Evolutionary conservation across 2,329 filamentous ascomycete species (phyloP).

Genomic region (Ophiostoma fasciatum): DNA sequence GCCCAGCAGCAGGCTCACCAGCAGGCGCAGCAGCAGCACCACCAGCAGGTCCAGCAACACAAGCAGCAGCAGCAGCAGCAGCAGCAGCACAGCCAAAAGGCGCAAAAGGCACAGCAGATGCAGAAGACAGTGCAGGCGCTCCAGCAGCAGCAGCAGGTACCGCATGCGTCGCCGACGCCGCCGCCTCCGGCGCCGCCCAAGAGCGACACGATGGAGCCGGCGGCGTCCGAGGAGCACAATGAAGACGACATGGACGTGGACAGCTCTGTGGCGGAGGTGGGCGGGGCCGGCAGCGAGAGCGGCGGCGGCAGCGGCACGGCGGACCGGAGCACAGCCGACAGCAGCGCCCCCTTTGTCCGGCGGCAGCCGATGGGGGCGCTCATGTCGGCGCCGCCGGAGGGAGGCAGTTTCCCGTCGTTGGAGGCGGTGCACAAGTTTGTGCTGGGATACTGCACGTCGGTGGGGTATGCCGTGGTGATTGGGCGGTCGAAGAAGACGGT

Average conservation of each 20-base stretch:
- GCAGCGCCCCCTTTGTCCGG: slow-evolving; percentile 30
- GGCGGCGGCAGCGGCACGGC: too few species aligned
- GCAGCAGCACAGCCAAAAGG: slow-evolving; percentile 11
- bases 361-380: slow-evolving; percentile 40
- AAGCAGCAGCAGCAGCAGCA: slow-evolving; percentile 15
- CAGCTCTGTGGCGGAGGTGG: slow-evolving; percentile 13
- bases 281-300: slow-evolving; percentile 18
- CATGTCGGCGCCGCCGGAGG: slow-evolving; percentile 50
- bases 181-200: slow-evolving; percentile 7
- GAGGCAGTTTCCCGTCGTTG: slow-evolving; percentile 47
- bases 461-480: slow-evolving; percentile 54
- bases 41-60: slow-evolving; percentile 9
- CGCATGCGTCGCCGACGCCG: slow-evolving; percentile 12
- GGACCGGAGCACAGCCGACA: too few species aligned
- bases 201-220: slow-evolving; percentile 15
- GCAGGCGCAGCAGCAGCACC: slow-evolving; percentile 9
- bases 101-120: slow-evolving; percentile 17
- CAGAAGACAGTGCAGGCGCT: slow-evolving; percentile 23
- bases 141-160: slow-evolving; percentile 18
- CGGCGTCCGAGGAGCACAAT: slow-evolving; percentile 22
- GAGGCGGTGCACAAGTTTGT: slow-evolving; percentile 51
- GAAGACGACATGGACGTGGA: slow-evolving; percentile 40
- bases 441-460: slow-evolving; percentile 49
- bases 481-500: slow-evolving; percentile 54
- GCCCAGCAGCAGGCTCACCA: slow-evolving; percentile 4